Evolutionary conservation across 2,329 filamentous ascomycete species (phyloP).

Genomic region (Scopulariopsis brevicaulis): DNA sequence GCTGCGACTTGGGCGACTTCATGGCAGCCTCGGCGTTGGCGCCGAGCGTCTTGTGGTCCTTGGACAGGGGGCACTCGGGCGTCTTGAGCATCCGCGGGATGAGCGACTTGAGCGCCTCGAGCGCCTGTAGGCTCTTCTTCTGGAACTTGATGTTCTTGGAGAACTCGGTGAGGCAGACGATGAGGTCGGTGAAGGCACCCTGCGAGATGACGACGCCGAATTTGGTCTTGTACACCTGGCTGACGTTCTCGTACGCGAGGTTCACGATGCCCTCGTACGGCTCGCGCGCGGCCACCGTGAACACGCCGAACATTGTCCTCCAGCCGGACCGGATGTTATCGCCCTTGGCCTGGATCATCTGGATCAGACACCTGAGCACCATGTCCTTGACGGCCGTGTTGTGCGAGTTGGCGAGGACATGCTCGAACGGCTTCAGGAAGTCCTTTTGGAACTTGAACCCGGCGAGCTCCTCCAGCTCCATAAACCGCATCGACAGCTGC

Average conservation of each 20-base stretch:
- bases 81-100: slow-evolving; percentile 93
- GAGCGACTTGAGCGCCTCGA: slow-evolving; percentile 87
- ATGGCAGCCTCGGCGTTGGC: slow-evolving; percentile 29
- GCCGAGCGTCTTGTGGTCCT: slow-evolving; percentile 32
- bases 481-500: slow-evolving; percentile 95
- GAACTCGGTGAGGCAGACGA: slow-evolving; percentile 95
- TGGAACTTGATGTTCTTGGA: slow-evolving; percentile 98
- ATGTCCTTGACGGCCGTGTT: slow-evolving; percentile 95
- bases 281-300: slow-evolving; percentile 88
- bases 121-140: slow-evolving; percentile 93
- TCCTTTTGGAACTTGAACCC: slow-evolving; percentile 99
- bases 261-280: slow-evolving; percentile 90
- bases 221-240: slow-evolving; percentile 86
- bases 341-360: slow-evolving; percentile 96
- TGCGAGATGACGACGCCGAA: slow-evolving; percentile 96
- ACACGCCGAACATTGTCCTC: slow-evolving; percentile 99
- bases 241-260: slow-evolving; percentile 92
- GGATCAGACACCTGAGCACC: slow-evolving; percentile 88
- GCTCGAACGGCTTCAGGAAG: slow-evolving; percentile 95
- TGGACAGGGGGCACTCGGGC: slow-evolving; percentile 84
- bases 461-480: slow-evolving; percentile 95
- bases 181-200: slow-evolving; percentile 89
- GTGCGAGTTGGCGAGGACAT: slow-evolving; percentile 87
- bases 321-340: slow-evolving; percentile 96
- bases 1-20: slow-evolving; percentile 29